These are phyloP conservation scores for Vitis cinerea DNA, from an alignment of 164 flowering plant species.

Conservation along the genomic window DNA sequence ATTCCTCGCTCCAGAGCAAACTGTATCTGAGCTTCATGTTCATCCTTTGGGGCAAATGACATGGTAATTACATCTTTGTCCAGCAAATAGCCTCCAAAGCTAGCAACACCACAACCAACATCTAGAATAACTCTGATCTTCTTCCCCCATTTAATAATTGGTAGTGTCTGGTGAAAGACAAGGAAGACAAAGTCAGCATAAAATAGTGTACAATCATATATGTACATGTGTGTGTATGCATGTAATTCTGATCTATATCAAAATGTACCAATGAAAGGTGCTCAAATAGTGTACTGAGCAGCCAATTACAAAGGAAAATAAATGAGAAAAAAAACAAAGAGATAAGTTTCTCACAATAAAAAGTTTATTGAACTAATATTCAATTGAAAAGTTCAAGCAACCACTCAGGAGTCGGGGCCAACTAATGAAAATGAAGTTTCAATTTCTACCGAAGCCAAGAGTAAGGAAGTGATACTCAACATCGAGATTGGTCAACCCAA, in stretches of 20 bases:
- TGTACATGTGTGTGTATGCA: background rate
- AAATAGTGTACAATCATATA: background rate
- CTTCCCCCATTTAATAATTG: slow-evolving; percentile 66
- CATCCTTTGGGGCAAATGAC: slow-evolving; percentile 98
- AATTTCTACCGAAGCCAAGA: no score
- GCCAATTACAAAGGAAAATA: background rate
- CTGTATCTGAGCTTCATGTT: slow-evolving; percentile 97
- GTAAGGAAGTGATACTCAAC: no score
- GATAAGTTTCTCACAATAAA: no score
- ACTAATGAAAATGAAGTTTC: no score
- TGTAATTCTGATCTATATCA: no score
- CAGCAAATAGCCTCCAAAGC: slow-evolving; percentile 91
- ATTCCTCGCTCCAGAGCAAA: slow-evolving; percentile 97
- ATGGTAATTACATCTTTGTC: slow-evolving; percentile 80
- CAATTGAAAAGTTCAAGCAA: no score
- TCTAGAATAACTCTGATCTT: slow-evolving; percentile 76
- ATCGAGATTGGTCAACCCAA: no score
- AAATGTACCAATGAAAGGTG: no score
- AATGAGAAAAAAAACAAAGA: background rate
- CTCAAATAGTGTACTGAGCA: no score
- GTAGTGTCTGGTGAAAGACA: slow-evolving; percentile 46
- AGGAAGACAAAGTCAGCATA: background rate
- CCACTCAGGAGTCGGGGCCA: no score
- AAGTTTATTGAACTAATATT: no score
- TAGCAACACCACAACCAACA: slow-evolving; percentile 98